A percentile compares a stretch with the other conserved stretches of the same genome.
These are phyloP conservation scores for Thermoascus crustaceus DNA, from an alignment of 2,329 filamentous ascomycete genomes.

Conservation along the genomic window DNA sequence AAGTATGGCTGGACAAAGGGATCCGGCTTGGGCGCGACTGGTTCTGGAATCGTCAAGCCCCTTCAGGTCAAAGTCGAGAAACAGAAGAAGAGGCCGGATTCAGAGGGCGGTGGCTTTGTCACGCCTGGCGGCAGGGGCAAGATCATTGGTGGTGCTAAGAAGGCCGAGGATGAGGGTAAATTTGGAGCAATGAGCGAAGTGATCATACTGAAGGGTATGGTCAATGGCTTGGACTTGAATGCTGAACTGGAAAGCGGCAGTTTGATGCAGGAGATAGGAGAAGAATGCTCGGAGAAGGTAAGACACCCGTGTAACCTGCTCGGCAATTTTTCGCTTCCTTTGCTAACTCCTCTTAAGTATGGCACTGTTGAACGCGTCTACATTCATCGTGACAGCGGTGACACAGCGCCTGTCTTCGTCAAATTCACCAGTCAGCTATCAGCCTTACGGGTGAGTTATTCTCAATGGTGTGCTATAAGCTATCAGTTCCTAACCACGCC, in stretches of 20 bases:
- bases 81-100: constrained; percentile 67
- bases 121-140: constrained; percentile 62
- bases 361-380: constrained; percentile 73
- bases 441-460: constrained; percentile 63
- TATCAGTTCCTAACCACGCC: constrained; percentile 4
- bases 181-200: constrained; percentile 74
- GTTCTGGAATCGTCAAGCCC: constrained; percentile 75
- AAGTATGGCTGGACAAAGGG: constrained; percentile 94
- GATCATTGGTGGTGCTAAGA: constrained; percentile 69
- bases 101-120: constrained; percentile 69
- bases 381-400: constrained; percentile 54
- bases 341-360: constrained; percentile 47
- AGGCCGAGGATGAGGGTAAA: constrained; percentile 43
- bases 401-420: constrained; percentile 67
- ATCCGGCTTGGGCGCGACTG: constrained; percentile 72
- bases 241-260: constrained; percentile 61
- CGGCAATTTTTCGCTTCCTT: neutral
- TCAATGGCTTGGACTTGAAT: constrained; percentile 73
- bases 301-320: constrained; percentile 4
- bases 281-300: constrained; percentile 79
- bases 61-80: constrained; percentile 80
- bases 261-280: constrained; percentile 88
- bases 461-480: constrained; percentile 1
- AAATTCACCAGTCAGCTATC: constrained; percentile 83
- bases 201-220: constrained; percentile 73